Base-by-base conservation (phyloP, 768 basidiomycete genomes). In the Kwoniella dendrophila region DNA sequence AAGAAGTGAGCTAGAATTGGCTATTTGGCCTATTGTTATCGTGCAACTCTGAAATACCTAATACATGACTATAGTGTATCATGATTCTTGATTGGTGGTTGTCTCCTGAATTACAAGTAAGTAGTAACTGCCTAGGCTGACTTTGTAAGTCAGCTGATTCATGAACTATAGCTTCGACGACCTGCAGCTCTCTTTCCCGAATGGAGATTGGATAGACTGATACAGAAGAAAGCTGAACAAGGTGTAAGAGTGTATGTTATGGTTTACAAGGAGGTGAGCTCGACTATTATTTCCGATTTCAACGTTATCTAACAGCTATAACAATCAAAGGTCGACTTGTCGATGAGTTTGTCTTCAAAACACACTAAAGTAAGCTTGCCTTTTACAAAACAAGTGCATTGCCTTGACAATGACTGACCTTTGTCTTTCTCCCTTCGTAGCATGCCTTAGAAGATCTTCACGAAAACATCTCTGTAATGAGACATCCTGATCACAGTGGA, bases 161-260 rank as follows among this genome's bases (percentile, higher is more conserved):
- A 30, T 22, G 27, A 3, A 36, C 2, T 0, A 5, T 36, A 92
- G 80, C 87, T 98, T 36, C 88, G 95, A 54, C 89, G 96, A 11
- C 96, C 95, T 1, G 88, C 94, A 5, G 90, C 90, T 0, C 80
- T 86, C 68, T 84, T 90, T 74, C 87, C 88, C 5, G 87, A 96
- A 79, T 99, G 88, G 86, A 85, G 96, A 26, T 84, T 99, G 27
- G 96, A 99, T 76, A 81, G 86, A 33, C 75, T 98, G 12, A 82
- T 98, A 51, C 82, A 89, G 78, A 85, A 88, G 54, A 97, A 97
- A 80, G 96, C 96, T 0, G 83, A 91, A 73, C 82, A 95, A 71
- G 96, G 95, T 22, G 96, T 98, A 59, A 90, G 88, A 78, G 81
- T 99, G 43, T 89, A 93, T 78, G 85, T 98, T 44, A 83, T 92